A percentile compares a stretch with the other conserved stretches of the same genome.
Evolutionary conservation across 106 monocot species (phyloP).

Genomic region (Iris macrosiphon): DNA sequence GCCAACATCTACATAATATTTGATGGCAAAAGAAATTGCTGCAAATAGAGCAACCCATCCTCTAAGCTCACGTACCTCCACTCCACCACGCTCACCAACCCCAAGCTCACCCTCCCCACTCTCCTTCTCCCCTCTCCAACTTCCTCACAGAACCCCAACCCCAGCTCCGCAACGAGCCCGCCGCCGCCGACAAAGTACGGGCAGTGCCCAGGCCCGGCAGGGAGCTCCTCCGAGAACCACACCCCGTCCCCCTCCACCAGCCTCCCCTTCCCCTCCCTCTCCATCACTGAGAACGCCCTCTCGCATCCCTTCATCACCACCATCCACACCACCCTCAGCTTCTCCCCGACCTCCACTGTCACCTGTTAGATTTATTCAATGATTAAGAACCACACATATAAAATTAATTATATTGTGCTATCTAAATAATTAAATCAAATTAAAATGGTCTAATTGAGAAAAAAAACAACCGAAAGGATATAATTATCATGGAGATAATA

Average conservation of each 20-base stretch:
- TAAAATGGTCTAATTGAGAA: too few relatives aligned
- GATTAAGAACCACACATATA: too few relatives aligned
- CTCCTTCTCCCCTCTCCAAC: conserved; percentile 4
- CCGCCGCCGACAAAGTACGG: neutral
- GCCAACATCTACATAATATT: too few relatives aligned
- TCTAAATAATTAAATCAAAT: too few relatives aligned
- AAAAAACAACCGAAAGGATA: too few relatives aligned
- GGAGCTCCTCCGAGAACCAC: conserved; percentile 34
- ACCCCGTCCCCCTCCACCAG: conserved; percentile 12
- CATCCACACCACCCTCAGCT: conserved; percentile 29
- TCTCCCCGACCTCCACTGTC: conserved; percentile 2
- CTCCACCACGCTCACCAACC: conserved; percentile 17
- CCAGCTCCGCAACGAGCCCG: conserved; percentile 20
- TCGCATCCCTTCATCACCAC: conserved; percentile 17
- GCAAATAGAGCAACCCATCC: conserved; percentile 37
- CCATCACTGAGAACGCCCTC: conserved; percentile 34
- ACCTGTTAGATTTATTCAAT: too few relatives aligned
- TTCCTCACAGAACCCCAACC: conserved; percentile 8
- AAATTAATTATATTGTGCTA: too few relatives aligned
- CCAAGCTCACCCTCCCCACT: conserved; percentile 27
- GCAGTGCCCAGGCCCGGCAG: conserved; percentile 17
- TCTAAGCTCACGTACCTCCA: conserved; percentile 37
- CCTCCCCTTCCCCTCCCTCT: conserved; percentile 16
- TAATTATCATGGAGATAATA: too few relatives aligned
- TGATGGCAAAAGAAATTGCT: conserved; percentile 23